Evolutionary conservation across 805 yeast species (phyloP), one percentile per base, ranked within the genome.

Genomic region (Yamadazyma paraphyllophila): DNA sequence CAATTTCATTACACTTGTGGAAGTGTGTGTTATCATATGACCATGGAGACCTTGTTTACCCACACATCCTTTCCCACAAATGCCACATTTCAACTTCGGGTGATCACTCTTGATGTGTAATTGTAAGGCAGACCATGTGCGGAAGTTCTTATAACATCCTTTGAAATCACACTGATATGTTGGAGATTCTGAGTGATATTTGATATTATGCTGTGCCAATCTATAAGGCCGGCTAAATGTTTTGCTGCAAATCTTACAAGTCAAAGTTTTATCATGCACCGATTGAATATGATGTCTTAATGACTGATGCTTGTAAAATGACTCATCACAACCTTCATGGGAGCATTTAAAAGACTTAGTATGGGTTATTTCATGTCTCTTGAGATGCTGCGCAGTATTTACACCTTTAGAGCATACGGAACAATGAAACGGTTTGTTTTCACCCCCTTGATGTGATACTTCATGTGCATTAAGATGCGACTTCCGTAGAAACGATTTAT

Each of bases 331-430:
- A 2, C 72, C 79, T 17, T 75, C 83, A 52, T 75, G 69, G 2
- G 75, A 55, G 61, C 97, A 89, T 17, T 52, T 49, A 56, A 82
- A 83, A 1, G 88, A 78, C 44, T 62, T 68, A 3, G 81, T 80
- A 61, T 94, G 98, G 2, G 96, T 85, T 32, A 78, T 75, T 64
- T 84, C 89, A 62, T 94, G 99, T 43, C 96, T 75, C 50, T 76
- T 79, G 46, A 89, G 69, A 58, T 91, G 97, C 65, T 94, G 98
- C 42, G 62, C 62, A 0, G 96, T 77, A 43, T 82, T 83, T 42
- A 87, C 84, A 2, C 96, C 96, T 62, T 89, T 90, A 1, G 83
- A 83, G 60, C 99, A 94, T 1, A 74, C 60, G 0, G 80, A 62
- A 58, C 98, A 91, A 35, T 74, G 77, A 58, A 76, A 82, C 0